Evolutionary conservation across 1,139 yeast genomes (phyloP).

Genomic region (Lodderomyces metapsilosis): DNA sequence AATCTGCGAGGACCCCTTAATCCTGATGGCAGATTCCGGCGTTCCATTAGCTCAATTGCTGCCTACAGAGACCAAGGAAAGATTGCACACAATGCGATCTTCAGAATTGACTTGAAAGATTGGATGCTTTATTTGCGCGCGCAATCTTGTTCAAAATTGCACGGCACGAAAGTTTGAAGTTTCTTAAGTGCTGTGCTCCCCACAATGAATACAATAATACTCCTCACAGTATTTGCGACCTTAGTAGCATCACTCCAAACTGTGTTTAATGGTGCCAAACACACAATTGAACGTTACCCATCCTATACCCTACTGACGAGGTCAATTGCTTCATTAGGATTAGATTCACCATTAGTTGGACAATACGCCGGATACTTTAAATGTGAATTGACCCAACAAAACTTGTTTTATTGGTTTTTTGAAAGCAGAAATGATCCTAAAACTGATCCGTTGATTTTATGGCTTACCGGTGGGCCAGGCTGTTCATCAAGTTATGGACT

Average conservation of each 20-base stretch:
- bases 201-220: neutral
- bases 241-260: neutral
- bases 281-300: neutral
- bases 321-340: slow-evolving; percentile 2
- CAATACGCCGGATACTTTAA: slow-evolving; percentile 89
- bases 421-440: slow-evolving; percentile 46
- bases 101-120: no score
- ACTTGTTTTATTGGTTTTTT: slow-evolving; percentile 49
- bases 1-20: no score
- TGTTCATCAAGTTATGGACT: slow-evolving; percentile 45
- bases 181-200: neutral
- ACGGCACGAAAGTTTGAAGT: neutral
- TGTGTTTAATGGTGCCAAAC: neutral
- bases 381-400: slow-evolving; percentile 77
- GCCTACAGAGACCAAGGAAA: no score
- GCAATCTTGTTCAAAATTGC: neutral
- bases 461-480: slow-evolving; percentile 51
- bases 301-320: slow-evolving; percentile 1
- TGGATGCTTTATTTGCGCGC: no score
- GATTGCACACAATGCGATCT: no score
- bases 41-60: no score
- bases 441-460: slow-evolving; percentile 42
- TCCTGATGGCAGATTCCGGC: no score
- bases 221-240: neutral
- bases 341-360: slow-evolving; percentile 41